Base-by-base conservation (phyloP, 1,139 yeast genomes). In the Wickerhamomyces sp. region DNA sequence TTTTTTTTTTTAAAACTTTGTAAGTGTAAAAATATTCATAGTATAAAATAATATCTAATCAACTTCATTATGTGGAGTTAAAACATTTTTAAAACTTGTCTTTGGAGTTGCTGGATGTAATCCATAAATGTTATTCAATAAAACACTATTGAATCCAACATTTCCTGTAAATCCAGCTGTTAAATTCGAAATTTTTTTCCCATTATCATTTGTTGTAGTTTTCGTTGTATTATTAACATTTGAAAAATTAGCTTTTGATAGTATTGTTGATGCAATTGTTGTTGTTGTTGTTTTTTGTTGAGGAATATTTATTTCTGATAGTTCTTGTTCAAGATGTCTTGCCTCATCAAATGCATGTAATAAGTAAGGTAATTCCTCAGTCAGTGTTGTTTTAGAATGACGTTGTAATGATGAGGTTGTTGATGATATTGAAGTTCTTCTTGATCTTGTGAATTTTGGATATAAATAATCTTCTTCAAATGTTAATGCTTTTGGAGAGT, bases 311-410 rank as follows among this genome's bases (percentile, higher is more conserved):
- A 14, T 39, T 16, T 33, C 30, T 9, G 45, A 32, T 32, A 55
- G 39, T 30, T 54, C 60, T 28, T 46, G 44, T 23, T 60, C 63
- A 16, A 61, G 35, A 26, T 45, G 51, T 37, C 54, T 58, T 2
- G 63, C 62, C 27, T 59, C 61, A 36, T 57, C 57, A 39, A 61
- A 61, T 9, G 66, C 64, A 29, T 56, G 58, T 41, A 61, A 44
- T 34, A 61, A 38, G 19, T 54, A 51, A n/a, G 66, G 66, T 21
- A 61, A 34, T 39, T 60, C 63, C 30, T 56, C 56, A 3, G 58
- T 43, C 21, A 61, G 42, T 20, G 58, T 52, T 1, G 61, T 51
- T 18, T 49, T 44, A 5, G 31, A 28, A 22, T 51, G 51, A 46
- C 37, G 30, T n/a, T 39, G 35, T 35, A 32, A 44, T 44, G 31